Evolutionary conservation across 2,329 filamentous ascomycete genomes (phyloP).

Genomic region (Tolypocladium inflatum): DNA sequence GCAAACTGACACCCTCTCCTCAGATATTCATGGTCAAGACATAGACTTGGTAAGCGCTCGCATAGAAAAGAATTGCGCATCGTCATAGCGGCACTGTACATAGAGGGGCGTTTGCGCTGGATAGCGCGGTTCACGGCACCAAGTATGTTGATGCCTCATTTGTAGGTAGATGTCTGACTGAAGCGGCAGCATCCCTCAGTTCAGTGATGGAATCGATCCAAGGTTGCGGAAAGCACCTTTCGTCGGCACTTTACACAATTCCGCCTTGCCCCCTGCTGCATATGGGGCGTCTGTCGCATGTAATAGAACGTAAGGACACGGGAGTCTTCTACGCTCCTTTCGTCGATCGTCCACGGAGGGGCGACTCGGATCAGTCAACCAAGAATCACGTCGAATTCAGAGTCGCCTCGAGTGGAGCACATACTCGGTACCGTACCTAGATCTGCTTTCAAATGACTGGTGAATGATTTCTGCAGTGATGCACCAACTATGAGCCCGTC

Average conservation of each 20-base stretch:
- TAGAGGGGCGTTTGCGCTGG: neutral
- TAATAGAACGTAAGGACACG: too few relatives aligned
- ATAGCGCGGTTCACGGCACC: neutral
- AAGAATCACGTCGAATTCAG: too few relatives aligned
- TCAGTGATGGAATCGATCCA: neutral
- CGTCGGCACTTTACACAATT: neutral
- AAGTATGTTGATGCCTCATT: neutral
- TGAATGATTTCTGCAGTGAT: too few relatives aligned
- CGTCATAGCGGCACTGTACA: neutral
- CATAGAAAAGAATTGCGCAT: neutral
- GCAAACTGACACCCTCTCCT: neutral
- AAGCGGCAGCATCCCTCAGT: neutral
- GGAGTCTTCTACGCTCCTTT: too few relatives aligned
- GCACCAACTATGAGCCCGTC: neutral
- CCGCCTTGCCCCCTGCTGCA: neutral
- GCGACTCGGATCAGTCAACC: too few relatives aligned
- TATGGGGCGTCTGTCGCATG: too few relatives aligned
- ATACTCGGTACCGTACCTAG: too few relatives aligned
- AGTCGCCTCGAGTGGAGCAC: too few relatives aligned
- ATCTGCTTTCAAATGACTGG: too few relatives aligned
- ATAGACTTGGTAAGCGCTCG: conserved; percentile 7
- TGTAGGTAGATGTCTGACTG: neutral
- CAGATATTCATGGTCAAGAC: conserved; percentile 63
- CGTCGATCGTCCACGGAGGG: too few relatives aligned
- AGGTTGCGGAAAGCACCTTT: neutral